These are phyloP conservation scores for Arachnopeziza araneosa DNA, from an alignment of 2,329 filamentous ascomycete genomes.

Conservation along the genomic window DNA sequence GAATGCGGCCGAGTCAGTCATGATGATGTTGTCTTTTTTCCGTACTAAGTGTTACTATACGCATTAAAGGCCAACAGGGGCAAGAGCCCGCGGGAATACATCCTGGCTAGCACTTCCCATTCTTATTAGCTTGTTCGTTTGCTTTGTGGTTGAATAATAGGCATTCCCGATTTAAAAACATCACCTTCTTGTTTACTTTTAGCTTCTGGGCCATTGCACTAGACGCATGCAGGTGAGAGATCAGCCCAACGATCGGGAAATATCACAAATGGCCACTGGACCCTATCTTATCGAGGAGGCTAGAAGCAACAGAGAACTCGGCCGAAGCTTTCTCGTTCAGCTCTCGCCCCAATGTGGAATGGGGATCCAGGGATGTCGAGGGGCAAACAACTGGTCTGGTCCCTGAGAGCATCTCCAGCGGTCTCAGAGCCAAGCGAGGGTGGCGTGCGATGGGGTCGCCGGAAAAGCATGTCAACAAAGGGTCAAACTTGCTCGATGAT, in stretches of 20 bases:
- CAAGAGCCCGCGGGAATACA: not conserved
- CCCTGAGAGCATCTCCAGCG: not conserved
- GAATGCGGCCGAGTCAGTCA: not conserved
- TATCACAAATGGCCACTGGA: too few species aligned
- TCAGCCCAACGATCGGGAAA: too few species aligned
- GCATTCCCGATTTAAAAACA: not conserved
- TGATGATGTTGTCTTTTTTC: too few species aligned
- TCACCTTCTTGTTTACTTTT: not conserved
- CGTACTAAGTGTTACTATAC: too few species aligned
- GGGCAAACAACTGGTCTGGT: not conserved
- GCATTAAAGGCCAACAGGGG: not conserved
- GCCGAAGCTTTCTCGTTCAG: not conserved
- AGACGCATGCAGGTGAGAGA: not conserved
- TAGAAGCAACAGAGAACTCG: not conserved
- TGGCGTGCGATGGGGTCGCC: not conserved
- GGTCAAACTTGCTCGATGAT: not conserved
- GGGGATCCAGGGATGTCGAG: not conserved
- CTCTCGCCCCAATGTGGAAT: not conserved
- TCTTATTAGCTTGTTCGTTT: not conserved
- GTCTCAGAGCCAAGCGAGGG: not conserved
- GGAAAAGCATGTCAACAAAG: not conserved
- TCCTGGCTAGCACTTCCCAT: not conserved
- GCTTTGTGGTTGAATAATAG: not conserved
- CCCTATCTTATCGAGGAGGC: not conserved
- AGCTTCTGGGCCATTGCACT: not conserved